Percentiles rank a stretch among this genome's conserved stretches.
Evolutionary conservation across 2,329 filamentous ascomycete species (phyloP).

Genomic region (Aspergillus ustus): DNA sequence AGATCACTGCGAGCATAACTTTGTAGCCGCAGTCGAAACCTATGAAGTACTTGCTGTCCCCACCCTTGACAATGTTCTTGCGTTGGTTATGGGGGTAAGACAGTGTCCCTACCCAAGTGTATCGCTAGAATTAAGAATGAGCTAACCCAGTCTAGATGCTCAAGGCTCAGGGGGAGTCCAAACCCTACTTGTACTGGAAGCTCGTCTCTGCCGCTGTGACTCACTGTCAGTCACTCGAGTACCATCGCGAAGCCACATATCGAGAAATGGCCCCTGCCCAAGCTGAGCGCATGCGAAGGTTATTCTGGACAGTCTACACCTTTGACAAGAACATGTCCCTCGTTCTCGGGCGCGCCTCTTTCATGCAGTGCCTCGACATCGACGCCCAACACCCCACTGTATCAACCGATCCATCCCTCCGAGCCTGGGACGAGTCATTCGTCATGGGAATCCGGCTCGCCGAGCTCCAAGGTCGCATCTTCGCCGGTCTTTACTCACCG

Average conservation of each 20-base stretch:
- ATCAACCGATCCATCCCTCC: neutral
- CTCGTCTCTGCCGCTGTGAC: neutral
- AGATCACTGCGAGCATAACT: neutral
- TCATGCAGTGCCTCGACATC: neutral
- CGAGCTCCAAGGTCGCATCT: neutral
- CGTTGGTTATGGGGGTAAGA: conserved; percentile 12
- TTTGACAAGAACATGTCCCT: conserved; percentile 10
- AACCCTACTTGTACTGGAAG: neutral
- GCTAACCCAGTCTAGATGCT: neutral
- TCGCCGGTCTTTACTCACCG: neutral
- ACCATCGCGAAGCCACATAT: neutral
- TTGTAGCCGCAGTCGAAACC: neutral
- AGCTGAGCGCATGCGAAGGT: neutral
- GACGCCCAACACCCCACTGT: neutral
- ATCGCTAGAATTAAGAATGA: neutral
- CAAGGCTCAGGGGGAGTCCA: neutral
- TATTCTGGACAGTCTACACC: conserved; percentile 6
- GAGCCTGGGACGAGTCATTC: neutral
- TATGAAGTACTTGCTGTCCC: conserved; percentile 14
- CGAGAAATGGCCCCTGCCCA: neutral
- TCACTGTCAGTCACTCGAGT: neutral
- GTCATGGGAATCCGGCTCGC: neutral
- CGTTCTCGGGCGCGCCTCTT: neutral
- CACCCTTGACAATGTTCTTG: conserved; percentile 11
- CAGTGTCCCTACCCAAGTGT: neutral